A percentile compares a stretch with the other conserved stretches of the same genome.
These are phyloP conservation scores for Trichomonas tenax DNA, from an alignment of 208 protist genomes.

Conservation along the genomic window DNA sequence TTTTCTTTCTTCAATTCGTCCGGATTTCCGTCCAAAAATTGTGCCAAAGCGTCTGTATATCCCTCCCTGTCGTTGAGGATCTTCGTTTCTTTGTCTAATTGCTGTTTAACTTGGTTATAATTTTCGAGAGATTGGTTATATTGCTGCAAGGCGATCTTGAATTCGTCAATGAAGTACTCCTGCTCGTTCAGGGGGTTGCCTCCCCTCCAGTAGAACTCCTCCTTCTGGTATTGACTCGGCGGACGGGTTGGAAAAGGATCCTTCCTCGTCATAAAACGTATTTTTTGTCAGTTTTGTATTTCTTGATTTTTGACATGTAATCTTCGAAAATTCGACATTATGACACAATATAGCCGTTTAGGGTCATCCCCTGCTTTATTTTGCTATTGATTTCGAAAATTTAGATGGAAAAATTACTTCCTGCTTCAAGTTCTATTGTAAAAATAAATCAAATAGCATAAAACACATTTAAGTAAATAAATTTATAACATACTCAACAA, in stretches of 20 bases:
- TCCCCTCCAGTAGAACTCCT: not conserved
- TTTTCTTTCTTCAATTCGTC: not conserved
- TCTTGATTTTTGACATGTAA: too few relatives aligned
- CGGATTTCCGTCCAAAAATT: not conserved
- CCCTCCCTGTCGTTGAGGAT: not conserved
- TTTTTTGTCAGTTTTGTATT: not conserved
- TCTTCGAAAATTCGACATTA: too few relatives aligned
- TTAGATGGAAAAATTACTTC: too few relatives aligned
- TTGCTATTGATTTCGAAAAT: too few relatives aligned
- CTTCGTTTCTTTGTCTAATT: not conserved
- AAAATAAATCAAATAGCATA: too few relatives aligned
- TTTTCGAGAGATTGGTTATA: not conserved
- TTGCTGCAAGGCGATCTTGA: not conserved
- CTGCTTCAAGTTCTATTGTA: too few relatives aligned
- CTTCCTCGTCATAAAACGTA: not conserved
- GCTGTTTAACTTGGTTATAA: not conserved
- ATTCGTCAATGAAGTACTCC: not conserved
- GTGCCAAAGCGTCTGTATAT: not conserved
- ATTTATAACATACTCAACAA: not conserved
- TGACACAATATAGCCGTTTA: too few relatives aligned
- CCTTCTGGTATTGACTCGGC: not conserved
- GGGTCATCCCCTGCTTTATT: too few relatives aligned
- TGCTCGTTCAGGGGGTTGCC: not conserved
- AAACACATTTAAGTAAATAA: not conserved
- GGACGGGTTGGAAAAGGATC: not conserved